phyloP scores from a whole-genome alignment of 495 filamentous ascomycete genomes.

The Viridothelium virens region DNA sequence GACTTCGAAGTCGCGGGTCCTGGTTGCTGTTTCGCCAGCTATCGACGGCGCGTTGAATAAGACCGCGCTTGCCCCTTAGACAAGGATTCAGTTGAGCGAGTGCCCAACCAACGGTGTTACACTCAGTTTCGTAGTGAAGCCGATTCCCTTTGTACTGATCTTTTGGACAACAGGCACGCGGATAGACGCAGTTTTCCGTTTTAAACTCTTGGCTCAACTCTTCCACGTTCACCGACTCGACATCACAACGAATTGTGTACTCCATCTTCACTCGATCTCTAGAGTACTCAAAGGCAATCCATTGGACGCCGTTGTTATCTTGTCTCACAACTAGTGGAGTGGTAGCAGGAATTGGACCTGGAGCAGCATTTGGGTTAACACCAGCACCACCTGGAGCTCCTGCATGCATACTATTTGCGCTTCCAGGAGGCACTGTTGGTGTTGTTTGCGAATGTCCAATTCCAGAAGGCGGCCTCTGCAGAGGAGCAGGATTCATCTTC shows the following conservation, averaged over 20 bases:
- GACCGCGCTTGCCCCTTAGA: constrained; percentile 81
- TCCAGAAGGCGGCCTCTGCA: constrained; percentile 52
- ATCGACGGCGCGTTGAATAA: constrained; percentile 95
- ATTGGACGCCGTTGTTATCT: constrained; percentile 94
- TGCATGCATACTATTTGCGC: constrained; percentile 45
- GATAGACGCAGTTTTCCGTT: constrained; percentile 96
- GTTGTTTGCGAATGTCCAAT: constrained; percentile 40
- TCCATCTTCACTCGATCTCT: constrained; percentile 98
- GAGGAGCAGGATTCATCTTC: constrained; percentile 52
- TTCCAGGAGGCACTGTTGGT: constrained; percentile 45
- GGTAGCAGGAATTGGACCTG: constrained; percentile 97
- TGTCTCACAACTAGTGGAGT: constrained; percentile 91
- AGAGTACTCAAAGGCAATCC: constrained; percentile 98
- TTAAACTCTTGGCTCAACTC: constrained; percentile 81
- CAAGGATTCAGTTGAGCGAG: constrained; percentile 86
- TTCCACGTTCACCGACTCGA: constrained; percentile 91
- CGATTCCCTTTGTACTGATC: constrained; percentile 94
- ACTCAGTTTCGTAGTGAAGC: constrained; percentile 93
- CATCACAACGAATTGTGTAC: constrained; percentile 96
- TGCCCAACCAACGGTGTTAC: constrained; percentile 97
- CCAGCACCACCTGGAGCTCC: constrained; percentile 36
- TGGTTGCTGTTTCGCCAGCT: constrained; percentile 99
- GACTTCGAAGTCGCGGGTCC: constrained; percentile 79
- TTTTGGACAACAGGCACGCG: constrained; percentile 87
- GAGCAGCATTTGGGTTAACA: constrained; percentile 80